phyloP scores from a whole-genome alignment of 495 filamentous ascomycete genomes.

The Podospora fimiseda region DNA sequence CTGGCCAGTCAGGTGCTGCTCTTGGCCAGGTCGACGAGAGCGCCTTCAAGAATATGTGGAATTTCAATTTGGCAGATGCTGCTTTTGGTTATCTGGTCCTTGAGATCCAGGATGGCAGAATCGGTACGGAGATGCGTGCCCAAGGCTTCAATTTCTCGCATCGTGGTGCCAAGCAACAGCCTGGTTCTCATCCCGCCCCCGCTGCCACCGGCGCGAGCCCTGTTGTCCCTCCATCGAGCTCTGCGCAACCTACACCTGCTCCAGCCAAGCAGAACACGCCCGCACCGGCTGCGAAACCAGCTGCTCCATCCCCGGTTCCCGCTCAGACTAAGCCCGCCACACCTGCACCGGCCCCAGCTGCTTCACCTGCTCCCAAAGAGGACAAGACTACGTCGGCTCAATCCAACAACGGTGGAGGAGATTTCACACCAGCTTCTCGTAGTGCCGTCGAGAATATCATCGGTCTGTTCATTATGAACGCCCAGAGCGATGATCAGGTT shows the following conservation, averaged over 20 bases:
- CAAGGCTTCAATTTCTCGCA: slow-evolving; percentile 99
- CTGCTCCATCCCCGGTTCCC: slow-evolving; percentile 30
- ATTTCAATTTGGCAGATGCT: slow-evolving; percentile 97
- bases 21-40: slow-evolving; percentile 94
- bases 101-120: slow-evolving; percentile 87
- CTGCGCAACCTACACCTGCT: slow-evolving; percentile 29
- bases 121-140: slow-evolving; percentile 96
- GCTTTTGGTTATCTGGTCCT: slow-evolving; percentile 94
- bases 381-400: slow-evolving; percentile 39
- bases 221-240: slow-evolving; percentile 25
- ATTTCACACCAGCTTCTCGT: slow-evolving; percentile 41
- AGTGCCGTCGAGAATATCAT: slow-evolving; percentile 47
- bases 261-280: slow-evolving; percentile 21
- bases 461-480: slow-evolving; percentile 77
- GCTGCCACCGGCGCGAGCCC: slow-evolving; percentile 28
- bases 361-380: slow-evolving; percentile 40
- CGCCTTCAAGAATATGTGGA: slow-evolving; percentile 99
- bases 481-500: slow-evolving; percentile 68
- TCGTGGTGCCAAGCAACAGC: slow-evolving; percentile 57
- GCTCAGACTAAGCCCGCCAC: slow-evolving; percentile 50
- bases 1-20: slow-evolving; percentile 51
- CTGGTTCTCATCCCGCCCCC: slow-evolving; percentile 28
- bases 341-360: slow-evolving; percentile 33
- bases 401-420: slow-evolving; percentile 46
- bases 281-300: slow-evolving; percentile 33